Percentiles rank a stretch among this genome's conserved stretches.
phyloP scores from a whole-genome alignment of 1,139 yeast genomes.

The Saccharomyces hybrid region DNA sequence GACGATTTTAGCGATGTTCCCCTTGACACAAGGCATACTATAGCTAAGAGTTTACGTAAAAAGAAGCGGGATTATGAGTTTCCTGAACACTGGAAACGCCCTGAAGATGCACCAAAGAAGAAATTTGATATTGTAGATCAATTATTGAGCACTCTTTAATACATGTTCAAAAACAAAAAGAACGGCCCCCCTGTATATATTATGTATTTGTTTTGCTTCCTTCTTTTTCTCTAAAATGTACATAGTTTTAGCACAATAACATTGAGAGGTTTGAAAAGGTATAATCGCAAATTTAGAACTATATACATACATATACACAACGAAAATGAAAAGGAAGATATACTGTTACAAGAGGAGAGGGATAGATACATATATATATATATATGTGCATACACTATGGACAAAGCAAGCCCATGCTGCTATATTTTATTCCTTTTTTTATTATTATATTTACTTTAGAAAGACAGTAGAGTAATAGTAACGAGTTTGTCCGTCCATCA shows the following conservation, averaged over 20 bases:
- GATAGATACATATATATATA: background rate
- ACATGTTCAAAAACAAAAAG: background rate
- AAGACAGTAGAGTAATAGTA: background rate
- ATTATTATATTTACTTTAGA: background rate
- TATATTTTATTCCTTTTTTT: background rate
- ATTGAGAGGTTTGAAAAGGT: background rate
- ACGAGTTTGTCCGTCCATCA: background rate
- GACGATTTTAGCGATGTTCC: constrained; percentile 75
- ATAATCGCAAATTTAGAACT: background rate
- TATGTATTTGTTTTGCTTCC: background rate
- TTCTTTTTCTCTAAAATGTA: background rate
- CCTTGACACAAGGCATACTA: constrained; percentile 64
- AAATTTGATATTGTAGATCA: constrained; percentile 19
- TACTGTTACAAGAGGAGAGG: background rate
- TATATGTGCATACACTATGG: background rate
- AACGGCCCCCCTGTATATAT: constrained; percentile 1
- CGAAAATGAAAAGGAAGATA: background rate
- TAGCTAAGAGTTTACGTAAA: constrained; percentile 41
- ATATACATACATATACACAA: background rate
- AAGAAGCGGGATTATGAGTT: constrained; percentile 41
- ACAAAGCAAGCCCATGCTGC: background rate
- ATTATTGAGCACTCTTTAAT: background rate
- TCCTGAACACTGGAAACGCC: constrained; percentile 84
- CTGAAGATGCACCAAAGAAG: constrained; percentile 52
- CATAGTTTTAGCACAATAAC: background rate